Base-by-base conservation (phyloP, 805 yeast genomes). In the Metschnikowia santaceciliae region DNA sequence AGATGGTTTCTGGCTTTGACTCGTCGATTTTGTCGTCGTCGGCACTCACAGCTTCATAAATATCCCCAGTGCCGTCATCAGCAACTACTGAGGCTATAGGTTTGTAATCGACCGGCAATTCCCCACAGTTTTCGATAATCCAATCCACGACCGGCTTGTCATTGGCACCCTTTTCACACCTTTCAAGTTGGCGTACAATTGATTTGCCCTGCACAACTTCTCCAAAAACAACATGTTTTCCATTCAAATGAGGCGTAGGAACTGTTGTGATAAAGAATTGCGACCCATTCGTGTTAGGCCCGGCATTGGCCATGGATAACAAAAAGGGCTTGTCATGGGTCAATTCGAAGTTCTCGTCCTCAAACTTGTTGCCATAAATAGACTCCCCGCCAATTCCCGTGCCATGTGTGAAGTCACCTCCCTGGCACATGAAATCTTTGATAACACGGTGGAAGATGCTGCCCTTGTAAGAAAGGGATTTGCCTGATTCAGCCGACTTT, bases 271-370 rank as follows among this genome's bases (percentile, higher is more conserved):
- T 86, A 82, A 92, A 91, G 76, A 91, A 91, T 77, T 91, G 98
- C 50, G 97, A 90, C 52, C 97, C 97, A 77, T 92, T 92, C 77
- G 97, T 89, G 84, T 90, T 88, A 73, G 96, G 96, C 63, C 97
- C 97, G 58, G 97, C 95, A 71, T 92, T 92, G 71, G 97, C 97
- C 97, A 92, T 92, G 56, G 96, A 89, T 72, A 74, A 86, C 75
- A 81, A 90, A 66, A 95, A 95, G 80, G 79, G 95, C 83, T 72
- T 83, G 78, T 76, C 77, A 76, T 92, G 97, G 67, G 72, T 84
- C 76, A 77, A 76, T 67, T 64, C 58, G 68, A 94, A 92, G 69
- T 86, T 86, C 69, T 92, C 99, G 66, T 92, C 99, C 63, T 88
- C 96, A 73, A 87, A 87, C 69, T 79, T 83, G 54, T 79, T 83